phyloP scores from a whole-genome alignment of 2,329 filamentous ascomycete genomes.

The Fusarium secorum region DNA sequence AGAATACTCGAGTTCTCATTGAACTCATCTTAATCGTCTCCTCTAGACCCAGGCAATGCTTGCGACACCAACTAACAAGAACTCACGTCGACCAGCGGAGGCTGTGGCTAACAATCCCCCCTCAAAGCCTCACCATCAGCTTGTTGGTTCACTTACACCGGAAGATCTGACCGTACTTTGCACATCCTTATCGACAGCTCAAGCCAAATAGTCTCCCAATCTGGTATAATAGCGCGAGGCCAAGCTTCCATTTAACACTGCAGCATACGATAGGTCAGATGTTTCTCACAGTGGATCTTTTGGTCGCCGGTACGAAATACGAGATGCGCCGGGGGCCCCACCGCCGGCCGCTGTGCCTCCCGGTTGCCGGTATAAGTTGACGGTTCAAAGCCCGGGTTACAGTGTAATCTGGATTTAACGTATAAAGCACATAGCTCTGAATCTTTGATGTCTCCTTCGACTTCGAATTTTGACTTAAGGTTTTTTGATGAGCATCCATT shows the following conservation, averaged over 20 bases:
- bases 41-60: fast-evolving
- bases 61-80: neutral
- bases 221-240: slow-evolving; percentile 30
- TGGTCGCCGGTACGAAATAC: slow-evolving; percentile 34
- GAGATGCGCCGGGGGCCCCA: slow-evolving; percentile 21
- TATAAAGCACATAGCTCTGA: neutral
- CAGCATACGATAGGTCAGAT: slow-evolving; percentile 5
- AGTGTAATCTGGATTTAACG: neutral
- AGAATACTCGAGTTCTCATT: neutral
- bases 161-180: neutral
- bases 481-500: neutral
- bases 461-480: too few species aligned
- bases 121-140: neutral
- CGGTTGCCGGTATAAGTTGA: slow-evolving; percentile 2
- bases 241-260: neutral
- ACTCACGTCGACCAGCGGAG: neutral
- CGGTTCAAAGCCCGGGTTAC: neutral
- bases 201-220: neutral
- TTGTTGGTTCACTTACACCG: neutral
- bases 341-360: slow-evolving; percentile 16
- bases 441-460: fast-evolving
- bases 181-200: neutral
- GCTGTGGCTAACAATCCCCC: neutral
- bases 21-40: neutral
- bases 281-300: neutral